Conservation (phyloP, 1,139 yeast species). For the Magnusiomyces tetraspermus region DNA sequence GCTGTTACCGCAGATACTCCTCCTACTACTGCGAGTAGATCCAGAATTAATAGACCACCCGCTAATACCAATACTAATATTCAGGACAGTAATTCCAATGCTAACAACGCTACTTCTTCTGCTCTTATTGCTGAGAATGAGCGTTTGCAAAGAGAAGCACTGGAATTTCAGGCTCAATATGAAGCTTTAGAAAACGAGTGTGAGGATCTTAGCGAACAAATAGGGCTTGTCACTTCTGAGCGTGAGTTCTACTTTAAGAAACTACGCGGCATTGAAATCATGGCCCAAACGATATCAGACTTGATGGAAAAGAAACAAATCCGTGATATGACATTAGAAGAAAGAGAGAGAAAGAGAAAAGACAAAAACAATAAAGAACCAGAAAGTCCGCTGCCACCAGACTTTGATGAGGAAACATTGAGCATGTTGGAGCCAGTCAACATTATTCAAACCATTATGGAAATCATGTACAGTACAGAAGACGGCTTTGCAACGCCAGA, state of each 20-base stretch:
- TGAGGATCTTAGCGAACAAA: slow-evolving; percentile 43
- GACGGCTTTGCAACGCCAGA: slow-evolving; percentile 48
- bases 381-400: slow-evolving; percentile 2
- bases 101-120: too few relatives aligned
- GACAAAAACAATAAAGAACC: slow-evolving; percentile 7
- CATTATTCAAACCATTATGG: slow-evolving; percentile 55
- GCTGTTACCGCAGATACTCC: not conserved
- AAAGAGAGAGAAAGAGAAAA: not conserved
- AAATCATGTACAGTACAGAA: slow-evolving; percentile 68
- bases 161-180: slow-evolving; percentile 20
- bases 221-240: slow-evolving; percentile 42
- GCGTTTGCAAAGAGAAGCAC: slow-evolving; percentile 5
- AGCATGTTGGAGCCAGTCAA: slow-evolving; percentile 27
- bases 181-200: slow-evolving; percentile 37
- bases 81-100: too few relatives aligned
- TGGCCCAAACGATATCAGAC: slow-evolving; percentile 59
- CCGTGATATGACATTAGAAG: too few relatives aligned
- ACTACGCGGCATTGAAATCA: slow-evolving; percentile 75
- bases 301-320: slow-evolving; percentile 33
- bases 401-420: slow-evolving; percentile 16
- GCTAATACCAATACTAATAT: too few relatives aligned
- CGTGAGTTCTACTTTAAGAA: slow-evolving; percentile 86
- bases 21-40: not conserved
- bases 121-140: not conserved
- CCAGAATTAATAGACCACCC: too few relatives aligned